Base-by-base conservation (phyloP, 345 rosid genomes). In the Citrus australasica region DNA sequence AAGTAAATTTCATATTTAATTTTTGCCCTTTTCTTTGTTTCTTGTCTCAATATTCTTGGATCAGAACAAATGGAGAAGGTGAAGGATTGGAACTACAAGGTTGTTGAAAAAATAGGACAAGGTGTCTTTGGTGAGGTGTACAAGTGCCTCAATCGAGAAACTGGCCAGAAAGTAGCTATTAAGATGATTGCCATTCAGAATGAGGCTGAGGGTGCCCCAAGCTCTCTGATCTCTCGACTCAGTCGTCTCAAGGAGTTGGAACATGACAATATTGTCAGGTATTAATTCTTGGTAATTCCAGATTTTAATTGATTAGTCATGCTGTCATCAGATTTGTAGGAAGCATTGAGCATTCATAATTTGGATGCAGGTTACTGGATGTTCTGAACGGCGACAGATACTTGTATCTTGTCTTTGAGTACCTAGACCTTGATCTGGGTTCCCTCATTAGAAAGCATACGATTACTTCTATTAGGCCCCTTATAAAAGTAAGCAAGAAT, bases 211-310 rank as follows among this genome's bases (percentile, higher is more conserved):
- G 58, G 25, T 60, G 32, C 7, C 19, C 56, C 77, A 5, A 13
- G 33, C 56, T 25, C 24, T n/a, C 2, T 59, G 7, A n/a, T 38
- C 1, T 59, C 55, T 25, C 55, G 61, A 73, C n/a, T 73, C 9
- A 6, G n/a, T 30, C 5, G 59, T 37, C 67, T 59, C 55, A 60
- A 16, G 35, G 67, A 74, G 56, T 6, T 74, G 56, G 17, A 61
- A 13, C 77, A 73, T 33, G 67, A n/a, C 1, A 73, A 73, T 58
- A 3, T 74, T 38, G 67, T 74, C 77, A 74, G 67, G 77, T 74
- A 74, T 13, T 11, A 46, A 46, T 46, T 46, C 51, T 46, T 46
- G 51, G 1, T 46, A 46, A 46, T 46, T 46, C 14, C 51, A 46
- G 5, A 13, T 46, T 46, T 11, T 46, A 46, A 46, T 46, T 46